Percentiles rank a stretch among this genome's conserved stretches.
These are phyloP conservation scores for Theobroma grandiflorum DNA, from an alignment of 441 rosid genomes.

Conservation along the genomic window DNA sequence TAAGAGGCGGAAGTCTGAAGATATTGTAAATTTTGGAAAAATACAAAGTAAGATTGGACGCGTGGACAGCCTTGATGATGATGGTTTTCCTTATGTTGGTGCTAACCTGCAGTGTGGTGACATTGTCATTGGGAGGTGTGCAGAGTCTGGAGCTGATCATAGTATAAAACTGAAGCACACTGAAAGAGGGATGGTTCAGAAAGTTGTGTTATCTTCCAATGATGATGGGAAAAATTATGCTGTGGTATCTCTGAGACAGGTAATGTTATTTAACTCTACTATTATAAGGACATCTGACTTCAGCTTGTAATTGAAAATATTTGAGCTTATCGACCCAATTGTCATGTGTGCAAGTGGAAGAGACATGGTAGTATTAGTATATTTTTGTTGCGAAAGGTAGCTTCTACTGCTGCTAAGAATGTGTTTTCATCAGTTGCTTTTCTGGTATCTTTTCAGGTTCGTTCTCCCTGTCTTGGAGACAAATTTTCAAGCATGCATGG, in stretches of 20 bases:
- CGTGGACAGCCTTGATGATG: constrained; percentile 90
- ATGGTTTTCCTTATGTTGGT: constrained; percentile 88
- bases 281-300: background rate
- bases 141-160: constrained; percentile 85
- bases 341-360: background rate
- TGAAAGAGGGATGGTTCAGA: constrained; percentile 92
- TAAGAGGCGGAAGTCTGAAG: constrained; percentile 66
- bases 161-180: constrained; percentile 91
- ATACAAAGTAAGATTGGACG: constrained; percentile 76
- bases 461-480: constrained; percentile 92
- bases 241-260: constrained; percentile 90
- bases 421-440: background rate
- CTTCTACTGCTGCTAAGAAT: background rate
- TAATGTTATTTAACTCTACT: constrained; percentile 27
- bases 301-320: background rate
- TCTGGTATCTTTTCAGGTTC: constrained; percentile 58
- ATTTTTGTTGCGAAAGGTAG: background rate
- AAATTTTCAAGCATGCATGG: constrained; percentile 99
- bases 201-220: constrained; percentile 87
- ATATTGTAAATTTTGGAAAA: constrained; percentile 75
- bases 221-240: constrained; percentile 94
- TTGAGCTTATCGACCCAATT: background rate
- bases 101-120: constrained; percentile 89
- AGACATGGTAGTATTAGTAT: background rate
- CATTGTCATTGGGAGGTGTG: constrained; percentile 83